These are phyloP conservation scores for Podospora pseudoanserina DNA, from an alignment of 495 filamentous ascomycete genomes.

Conservation along the genomic window DNA sequence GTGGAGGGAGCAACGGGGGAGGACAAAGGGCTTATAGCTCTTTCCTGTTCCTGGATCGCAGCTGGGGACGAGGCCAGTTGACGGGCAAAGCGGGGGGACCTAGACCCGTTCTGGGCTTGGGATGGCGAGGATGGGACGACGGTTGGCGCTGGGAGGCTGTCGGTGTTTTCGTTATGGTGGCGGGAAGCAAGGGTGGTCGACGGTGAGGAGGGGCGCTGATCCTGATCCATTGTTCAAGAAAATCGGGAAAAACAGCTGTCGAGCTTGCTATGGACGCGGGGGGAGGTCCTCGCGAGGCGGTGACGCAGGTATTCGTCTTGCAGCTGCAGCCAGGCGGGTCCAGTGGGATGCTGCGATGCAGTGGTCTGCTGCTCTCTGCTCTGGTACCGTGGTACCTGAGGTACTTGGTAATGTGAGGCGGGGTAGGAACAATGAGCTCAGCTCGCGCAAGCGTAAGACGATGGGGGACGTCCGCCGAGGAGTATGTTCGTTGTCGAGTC, in stretches of 20 bases:
- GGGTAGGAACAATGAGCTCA: neutral
- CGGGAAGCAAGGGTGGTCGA: neutral
- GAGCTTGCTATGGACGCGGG: neutral
- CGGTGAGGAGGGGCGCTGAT: neutral
- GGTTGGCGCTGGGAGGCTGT: too few relatives aligned
- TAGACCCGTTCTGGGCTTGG: neutral
- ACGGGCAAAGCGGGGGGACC: conserved; percentile 3
- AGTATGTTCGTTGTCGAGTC: neutral
- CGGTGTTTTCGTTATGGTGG: neutral
- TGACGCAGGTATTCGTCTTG: conserved; percentile 27
- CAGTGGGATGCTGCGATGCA: neutral
- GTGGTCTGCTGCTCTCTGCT: neutral
- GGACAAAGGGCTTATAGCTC: conserved; percentile 6
- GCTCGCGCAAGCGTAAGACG: neutral
- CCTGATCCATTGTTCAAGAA: neutral
- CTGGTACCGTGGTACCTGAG: neutral
- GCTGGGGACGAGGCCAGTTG: neutral
- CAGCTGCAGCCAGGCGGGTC: conserved; percentile 29
- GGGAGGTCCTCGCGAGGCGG: conserved; percentile 14
- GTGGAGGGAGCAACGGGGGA: neutral
- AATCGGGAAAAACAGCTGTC: neutral
- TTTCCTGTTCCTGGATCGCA: neutral
- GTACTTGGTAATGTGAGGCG: neutral
- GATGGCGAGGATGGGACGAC: conserved; percentile 6
- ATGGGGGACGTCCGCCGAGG: neutral